Conservation (phyloP, 2,329 filamentous ascomycete genomes). For the Byssoonygena ceratinophila region DNA sequence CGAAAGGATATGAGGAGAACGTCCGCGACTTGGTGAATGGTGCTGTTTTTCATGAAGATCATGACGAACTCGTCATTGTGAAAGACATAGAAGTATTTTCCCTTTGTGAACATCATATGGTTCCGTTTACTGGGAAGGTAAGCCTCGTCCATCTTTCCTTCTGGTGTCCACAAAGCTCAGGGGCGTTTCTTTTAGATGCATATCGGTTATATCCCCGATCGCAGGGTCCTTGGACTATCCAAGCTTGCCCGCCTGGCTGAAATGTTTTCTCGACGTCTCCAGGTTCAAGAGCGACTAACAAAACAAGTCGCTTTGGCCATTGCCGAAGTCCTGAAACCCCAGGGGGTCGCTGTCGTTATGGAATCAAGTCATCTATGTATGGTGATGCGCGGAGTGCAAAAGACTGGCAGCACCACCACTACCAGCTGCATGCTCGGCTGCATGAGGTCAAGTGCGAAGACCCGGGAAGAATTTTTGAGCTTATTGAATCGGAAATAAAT, state of each 20-base stretch:
- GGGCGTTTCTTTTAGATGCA: conserved; percentile 66
- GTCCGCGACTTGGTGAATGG: conserved; percentile 82
- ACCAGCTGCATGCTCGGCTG: conserved; percentile 97
- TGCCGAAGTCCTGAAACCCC: conserved; percentile 82
- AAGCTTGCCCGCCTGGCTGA: conserved; percentile 93
- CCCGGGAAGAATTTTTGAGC: conserved; percentile 87
- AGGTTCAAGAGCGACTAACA: conserved; percentile 92
- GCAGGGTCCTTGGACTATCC: conserved; percentile 85
- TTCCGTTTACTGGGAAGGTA: conserved; percentile 92
- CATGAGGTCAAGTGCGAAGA: conserved; percentile 86
- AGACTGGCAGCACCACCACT: conserved; percentile 74
- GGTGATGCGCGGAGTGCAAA: conserved; percentile 97
- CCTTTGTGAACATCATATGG: conserved; percentile 92
- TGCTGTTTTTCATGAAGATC: conserved; percentile 90
- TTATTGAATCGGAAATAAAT: conserved; percentile 52
- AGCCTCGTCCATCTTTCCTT: neutral
- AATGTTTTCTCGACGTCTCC: conserved; percentile 86
- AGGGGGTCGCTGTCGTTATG: conserved; percentile 94
- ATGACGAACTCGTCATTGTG: conserved; percentile 94
- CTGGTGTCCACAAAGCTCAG: conserved; percentile 8
- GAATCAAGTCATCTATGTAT: conserved; percentile 95
- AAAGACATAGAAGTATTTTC: conserved; percentile 95
- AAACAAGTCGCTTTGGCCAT: conserved; percentile 93
- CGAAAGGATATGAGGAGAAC: conserved; percentile 93
- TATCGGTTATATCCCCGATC: conserved; percentile 90